Evolutionary conservation across 208 protist species (phyloP), one percentile per base, ranked within the genome.

Genomic region (Leishmania turanica): DNA sequence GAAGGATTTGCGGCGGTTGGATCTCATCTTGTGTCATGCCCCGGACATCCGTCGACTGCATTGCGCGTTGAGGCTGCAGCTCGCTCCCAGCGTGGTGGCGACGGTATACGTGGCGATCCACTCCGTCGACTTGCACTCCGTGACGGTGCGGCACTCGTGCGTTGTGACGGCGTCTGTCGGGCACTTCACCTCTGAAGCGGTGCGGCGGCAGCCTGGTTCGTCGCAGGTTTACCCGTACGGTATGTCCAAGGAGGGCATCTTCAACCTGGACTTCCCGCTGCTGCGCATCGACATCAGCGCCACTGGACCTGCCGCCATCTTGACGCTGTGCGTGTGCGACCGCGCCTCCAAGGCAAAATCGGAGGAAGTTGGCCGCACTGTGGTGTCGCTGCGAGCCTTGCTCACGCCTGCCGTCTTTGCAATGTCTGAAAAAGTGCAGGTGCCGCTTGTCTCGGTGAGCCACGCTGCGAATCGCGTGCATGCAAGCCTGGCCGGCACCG

Each of bases 351-450:
- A 87, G 51, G 58, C n/a, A 15, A 83, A 88, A 69, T 69, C 79
- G 21, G 58, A 69, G 47, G 88, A 92, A 53, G 17, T 95, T 5
- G 89, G 92, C 51, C 77, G 87, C 54, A 84, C 84, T 8, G 82
- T 88, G 13, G 70, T 96, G 7, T 96, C 92, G 19, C 85, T 96
- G 13, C 90, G 90, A 11, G 94, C 94, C 11, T 81, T 97, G 34
- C 91, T 97, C 47, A 95, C 90, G 0, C 90, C 89, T 2, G 80
- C 87, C 17, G 81, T 95, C 60, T 97, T 92, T 73, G 86, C 85
- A 79, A 90, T 92, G 87, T 86, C 76, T 8, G 94, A 96, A 81
- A 71, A 76, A 17, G 87, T 96, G n/a, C 86, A 75, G 54, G 90
- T 96, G 60, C 89, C 91, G 15, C 89, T 97, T 27, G 94, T 97